Evolutionary conservation across 495 filamentous ascomycete species (phyloP).

Genomic region (Platismatia glauca): DNA sequence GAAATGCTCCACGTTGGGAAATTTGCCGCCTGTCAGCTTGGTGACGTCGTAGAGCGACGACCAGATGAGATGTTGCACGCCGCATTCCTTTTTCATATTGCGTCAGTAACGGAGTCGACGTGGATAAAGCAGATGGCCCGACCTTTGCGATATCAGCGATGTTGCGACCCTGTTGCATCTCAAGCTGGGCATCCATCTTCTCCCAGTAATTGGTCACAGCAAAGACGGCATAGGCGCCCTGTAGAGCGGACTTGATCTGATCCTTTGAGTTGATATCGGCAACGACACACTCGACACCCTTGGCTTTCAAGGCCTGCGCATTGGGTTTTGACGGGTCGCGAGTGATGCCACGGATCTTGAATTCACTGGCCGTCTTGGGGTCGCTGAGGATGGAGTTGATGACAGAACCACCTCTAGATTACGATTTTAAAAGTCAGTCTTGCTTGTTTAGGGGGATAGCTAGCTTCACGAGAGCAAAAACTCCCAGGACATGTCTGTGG

Average conservation of each 20-base stretch:
- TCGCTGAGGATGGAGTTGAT: slow-evolving; percentile 40
- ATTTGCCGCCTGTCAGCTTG: slow-evolving; percentile 36
- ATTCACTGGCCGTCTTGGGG: slow-evolving; percentile 36
- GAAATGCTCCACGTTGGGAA: slow-evolving; percentile 50
- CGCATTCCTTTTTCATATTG: slow-evolving; percentile 26
- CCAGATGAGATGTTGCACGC: slow-evolving; percentile 47
- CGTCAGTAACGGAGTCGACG: background rate
- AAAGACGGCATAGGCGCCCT: slow-evolving; percentile 43
- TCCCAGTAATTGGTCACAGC: slow-evolving; percentile 42
- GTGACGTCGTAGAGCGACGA: slow-evolving; percentile 26
- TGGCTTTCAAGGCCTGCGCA: slow-evolving; percentile 31
- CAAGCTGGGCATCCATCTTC: slow-evolving; percentile 35
- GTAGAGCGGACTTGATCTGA: slow-evolving; percentile 38
- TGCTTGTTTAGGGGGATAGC: too few species aligned
- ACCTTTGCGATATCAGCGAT: slow-evolving; percentile 46
- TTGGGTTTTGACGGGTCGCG: slow-evolving; percentile 41
- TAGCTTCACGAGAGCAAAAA: too few species aligned
- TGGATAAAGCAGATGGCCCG: background rate
- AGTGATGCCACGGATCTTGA: slow-evolving; percentile 47
- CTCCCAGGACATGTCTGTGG: too few species aligned
- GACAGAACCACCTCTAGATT: slow-evolving; percentile 49
- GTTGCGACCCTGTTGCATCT: slow-evolving; percentile 47
- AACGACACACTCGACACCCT: slow-evolving; percentile 40
- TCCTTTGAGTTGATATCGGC: slow-evolving; percentile 36
- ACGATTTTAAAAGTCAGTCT: too few species aligned